Base-by-base conservation (phyloP, 108 stramenopile species). In the Seminavis robusta region DNA sequence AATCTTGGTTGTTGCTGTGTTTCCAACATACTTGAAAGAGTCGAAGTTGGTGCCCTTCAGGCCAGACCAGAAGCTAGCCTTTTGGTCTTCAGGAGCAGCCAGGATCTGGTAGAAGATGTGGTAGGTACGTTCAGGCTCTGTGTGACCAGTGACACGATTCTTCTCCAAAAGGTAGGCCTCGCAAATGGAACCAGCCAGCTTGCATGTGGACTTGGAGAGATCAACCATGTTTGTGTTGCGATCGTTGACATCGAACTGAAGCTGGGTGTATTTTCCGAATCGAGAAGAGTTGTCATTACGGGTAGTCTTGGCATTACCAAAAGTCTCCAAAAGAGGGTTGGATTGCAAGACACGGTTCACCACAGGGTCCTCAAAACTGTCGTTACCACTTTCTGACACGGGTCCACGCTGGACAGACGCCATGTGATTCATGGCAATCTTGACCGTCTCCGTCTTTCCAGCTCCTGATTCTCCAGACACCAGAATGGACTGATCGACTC, bases 101-200 rank as follows among this genome's bases (percentile, higher is more conserved):
- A 95, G 66, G 26, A 98, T 69, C 69, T 98, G 95, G 74, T 98
- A 99, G 67, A 99, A 99, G 40, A 98, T 86, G 73, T 99, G 99
- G 79, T 91, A 99, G 45, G 97, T 99, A 27, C 99, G 64, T 73
- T 99, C 99, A 0, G 81, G 94, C 56, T 86, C 62, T 33, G 86
- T 81, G 45, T 88, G 93, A 17, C 73, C 58, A 17, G 92, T 90
- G 41, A 99, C 91, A 32, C 99, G 81, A 59, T 82, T 85, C 78
- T 99, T 99, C 65, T 99, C 99, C 21, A 99, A 73, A 19, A 99
- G 74, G 68, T 98, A 99, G 9, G 80, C 82, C 23, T 80, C 82
- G 49, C 81, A 81, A 60, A 66, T 86, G 45, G 82, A 81, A 39
- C 90, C 86, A 30, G 78, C 82, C 33, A 88, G 63, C 21, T 67